A percentile compares a stretch with the other conserved stretches of the same genome.
These are phyloP conservation scores for Debaryomyces prosopidis DNA, from an alignment of 805 yeast genomes.

Conservation along the genomic window DNA sequence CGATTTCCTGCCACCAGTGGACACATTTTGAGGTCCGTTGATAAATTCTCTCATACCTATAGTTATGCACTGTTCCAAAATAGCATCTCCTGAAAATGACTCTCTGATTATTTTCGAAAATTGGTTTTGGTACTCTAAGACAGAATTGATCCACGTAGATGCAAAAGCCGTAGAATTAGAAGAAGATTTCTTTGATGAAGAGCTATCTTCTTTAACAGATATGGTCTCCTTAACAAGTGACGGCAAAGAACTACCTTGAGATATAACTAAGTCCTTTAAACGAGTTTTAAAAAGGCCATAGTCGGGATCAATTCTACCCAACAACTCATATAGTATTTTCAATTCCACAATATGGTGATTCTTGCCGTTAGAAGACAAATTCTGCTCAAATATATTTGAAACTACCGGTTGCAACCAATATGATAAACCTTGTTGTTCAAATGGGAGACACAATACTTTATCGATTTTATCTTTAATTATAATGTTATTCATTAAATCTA, in stretches of 20 bases:
- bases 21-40: constrained; percentile 32
- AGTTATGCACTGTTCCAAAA: constrained; percentile 55
- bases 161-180: constrained; percentile 52
- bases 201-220: constrained; percentile 1
- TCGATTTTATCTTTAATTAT: constrained; percentile 59
- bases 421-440: constrained; percentile 56
- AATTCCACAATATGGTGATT: constrained; percentile 40
- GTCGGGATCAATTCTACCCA: constrained; percentile 54
- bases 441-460: constrained; percentile 46
- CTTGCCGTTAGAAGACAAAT: constrained; percentile 2
- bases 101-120: constrained; percentile 48
- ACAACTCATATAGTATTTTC: constrained; percentile 47
- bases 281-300: constrained; percentile 50
- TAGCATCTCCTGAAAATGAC: constrained; percentile 51
- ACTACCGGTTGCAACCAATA: constrained; percentile 54
- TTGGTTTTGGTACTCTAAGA: constrained; percentile 52
- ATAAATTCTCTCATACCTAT: constrained; percentile 63
- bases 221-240: constrained; percentile 19
- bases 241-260: constrained; percentile 44
- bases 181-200: constrained; percentile 12
- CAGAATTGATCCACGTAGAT: constrained; percentile 63
- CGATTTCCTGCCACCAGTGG: constrained; percentile 34
- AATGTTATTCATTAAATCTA: constrained; percentile 57
- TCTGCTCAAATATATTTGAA: constrained; percentile 10
- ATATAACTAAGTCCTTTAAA: constrained; percentile 45